Evolutionary conservation across 2,329 filamentous ascomycete genomes (phyloP).

Genomic region (Ilyonectria destructans): DNA sequence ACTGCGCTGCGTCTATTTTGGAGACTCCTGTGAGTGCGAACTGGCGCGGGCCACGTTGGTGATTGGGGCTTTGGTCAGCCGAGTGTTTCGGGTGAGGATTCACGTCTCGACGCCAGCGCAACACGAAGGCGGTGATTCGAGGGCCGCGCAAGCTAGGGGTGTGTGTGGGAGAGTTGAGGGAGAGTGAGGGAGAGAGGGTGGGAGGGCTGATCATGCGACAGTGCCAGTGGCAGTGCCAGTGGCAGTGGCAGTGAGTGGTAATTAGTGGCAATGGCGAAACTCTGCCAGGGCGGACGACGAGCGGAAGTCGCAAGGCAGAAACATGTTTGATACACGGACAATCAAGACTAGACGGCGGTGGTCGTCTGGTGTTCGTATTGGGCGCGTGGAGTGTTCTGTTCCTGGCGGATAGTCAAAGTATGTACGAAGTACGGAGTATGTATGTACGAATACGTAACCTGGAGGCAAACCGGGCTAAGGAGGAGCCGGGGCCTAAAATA

Average conservation of each 20-base stretch:
- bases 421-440: not conserved
- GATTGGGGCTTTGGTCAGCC: slow-evolving; percentile 2
- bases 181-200: slow-evolving; percentile 22
- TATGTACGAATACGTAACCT: not conserved
- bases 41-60: not conserved
- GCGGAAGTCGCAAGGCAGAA: not conserved
- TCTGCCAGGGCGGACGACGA: not conserved
- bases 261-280: slow-evolving; percentile 14
- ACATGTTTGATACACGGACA: not conserved
- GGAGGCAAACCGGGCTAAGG: not conserved
- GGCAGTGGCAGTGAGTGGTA: slow-evolving; percentile 17
- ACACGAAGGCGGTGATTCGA: slow-evolving; percentile 12
- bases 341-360: slow-evolving; percentile 1
- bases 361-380: not conserved
- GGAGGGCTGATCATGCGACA: slow-evolving; percentile 22
- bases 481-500: slow-evolving; percentile 22
- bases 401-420: not conserved
- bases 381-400: not conserved
- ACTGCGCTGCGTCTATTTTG: slow-evolving; percentile 15
- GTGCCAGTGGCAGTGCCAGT: slow-evolving; percentile 26
- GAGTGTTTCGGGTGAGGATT: not conserved
- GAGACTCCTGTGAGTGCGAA: not conserved
- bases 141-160: slow-evolving; percentile 26
- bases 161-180: slow-evolving; percentile 11
- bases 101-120: slow-evolving; percentile 14